Base-by-base conservation (phyloP, 345 rosid genomes). In the Lepidium didymum region DNA sequence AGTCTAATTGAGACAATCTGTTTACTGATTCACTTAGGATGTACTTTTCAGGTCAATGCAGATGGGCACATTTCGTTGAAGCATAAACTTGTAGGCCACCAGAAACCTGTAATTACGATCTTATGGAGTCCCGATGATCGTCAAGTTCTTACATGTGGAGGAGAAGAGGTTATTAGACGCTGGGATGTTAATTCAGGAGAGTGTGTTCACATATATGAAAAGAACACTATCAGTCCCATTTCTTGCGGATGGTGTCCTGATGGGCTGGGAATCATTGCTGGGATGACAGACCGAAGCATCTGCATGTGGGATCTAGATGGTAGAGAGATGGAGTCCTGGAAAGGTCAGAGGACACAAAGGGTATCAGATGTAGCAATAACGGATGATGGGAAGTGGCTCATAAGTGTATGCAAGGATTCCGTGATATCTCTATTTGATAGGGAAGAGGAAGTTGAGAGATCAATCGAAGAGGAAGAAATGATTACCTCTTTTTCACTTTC, bases 181-280 rank as follows among this genome's bases (percentile, higher is more conserved):
- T 88, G 91, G 91, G 85, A 84, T 81, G 86, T 77, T 18, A 58
- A 35, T 57, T 77, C 91, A 61, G 91, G 94, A 47, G 78, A 78
- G 23, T 85, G 86, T 69, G 76, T 80, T 69, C 83, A 75, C 31
- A 71, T 70, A 25, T 85, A 82, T 29, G 91, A 85, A 36, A 84
- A 85, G 77, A 27, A 55, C 33, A 82, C 85, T 59, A 56, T 77
- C 38, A 81, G 85, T 29, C 66, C 85, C 78, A 64, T 88, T 45
- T 85, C 94, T n/a, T 88, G 94, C 47, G 89, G 86, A 65, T 88
- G 94, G 94, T 77, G 75, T 60, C 80, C 86, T 7, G 81, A 85
- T 38, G 81, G 86, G 47, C 78, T 18, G 55, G 76, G 86, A 53
- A 77, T 88, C 58, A 81, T 82, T 25, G 68, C 85, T 8, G 91